Conservation (phyloP, 1,139 yeast genomes). For the Dujonia santamariae region DNA sequence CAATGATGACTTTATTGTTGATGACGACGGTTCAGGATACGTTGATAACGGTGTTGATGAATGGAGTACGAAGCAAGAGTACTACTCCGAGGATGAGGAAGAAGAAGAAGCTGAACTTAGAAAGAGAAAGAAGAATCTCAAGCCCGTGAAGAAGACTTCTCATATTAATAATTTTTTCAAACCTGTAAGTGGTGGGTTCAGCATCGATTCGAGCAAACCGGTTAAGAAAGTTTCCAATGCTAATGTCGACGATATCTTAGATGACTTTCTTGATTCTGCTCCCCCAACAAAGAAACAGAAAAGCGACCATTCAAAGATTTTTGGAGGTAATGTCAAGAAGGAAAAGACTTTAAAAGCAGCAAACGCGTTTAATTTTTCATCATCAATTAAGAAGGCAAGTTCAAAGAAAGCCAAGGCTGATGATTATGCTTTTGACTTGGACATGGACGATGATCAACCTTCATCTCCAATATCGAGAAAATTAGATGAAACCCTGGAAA, state of each 20-base stretch:
- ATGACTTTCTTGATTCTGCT: conserved; percentile 31
- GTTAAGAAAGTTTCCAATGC: conserved; percentile 28
- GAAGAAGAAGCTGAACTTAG: conserved; percentile 19
- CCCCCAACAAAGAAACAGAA: conserved; percentile 19
- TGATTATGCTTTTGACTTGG: conserved; percentile 9
- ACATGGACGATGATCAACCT: conserved; percentile 19
- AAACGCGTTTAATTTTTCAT: conserved; percentile 25
- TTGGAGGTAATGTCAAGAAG: conserved; percentile 10
- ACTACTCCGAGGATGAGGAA: conserved; percentile 51
- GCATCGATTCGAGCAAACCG: conserved; percentile 8
- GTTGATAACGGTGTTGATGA: conserved; percentile 91
- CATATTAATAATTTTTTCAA: conserved; percentile 56
- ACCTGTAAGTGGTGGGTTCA: conserved; percentile 25
- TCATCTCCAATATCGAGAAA: conserved; percentile 24
- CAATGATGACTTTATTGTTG: conserved; percentile 91
- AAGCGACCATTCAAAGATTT: conserved; percentile 11
- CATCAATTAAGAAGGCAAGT: conserved; percentile 19
- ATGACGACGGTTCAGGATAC: conserved; percentile 87
- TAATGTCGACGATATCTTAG: conserved; percentile 45
- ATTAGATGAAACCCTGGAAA: conserved; percentile 4
- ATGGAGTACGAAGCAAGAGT: conserved; percentile 57
- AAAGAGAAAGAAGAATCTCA: conserved; percentile 27
- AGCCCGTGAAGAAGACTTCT: conserved; percentile 44
- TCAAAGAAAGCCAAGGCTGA: conserved; percentile 13
- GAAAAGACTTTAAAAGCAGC: conserved; percentile 12